Base-by-base conservation (phyloP, 495 filamentous ascomycete genomes). In the Evansstolkia leycettana region DNA sequence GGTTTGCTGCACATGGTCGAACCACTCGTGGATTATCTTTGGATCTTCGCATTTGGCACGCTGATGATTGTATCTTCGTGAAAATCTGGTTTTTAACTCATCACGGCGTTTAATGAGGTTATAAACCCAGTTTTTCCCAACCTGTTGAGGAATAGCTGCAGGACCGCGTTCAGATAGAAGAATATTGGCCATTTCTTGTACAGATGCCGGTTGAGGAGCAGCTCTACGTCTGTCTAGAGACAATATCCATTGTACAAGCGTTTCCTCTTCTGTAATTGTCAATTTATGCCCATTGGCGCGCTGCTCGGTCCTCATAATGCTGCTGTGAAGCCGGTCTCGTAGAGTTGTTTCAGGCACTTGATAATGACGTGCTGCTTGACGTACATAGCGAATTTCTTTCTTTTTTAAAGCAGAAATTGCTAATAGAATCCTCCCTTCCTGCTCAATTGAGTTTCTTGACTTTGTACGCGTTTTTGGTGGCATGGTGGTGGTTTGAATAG, bases 271-370 rank as follows among this genome's bases (percentile, higher is more conserved):
- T 2, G 2, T 14, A 15, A 13, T 34, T 2, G 25, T 33, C 27
- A n/a, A 29, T 24, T 28, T 37, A 37, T 37, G 35, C 7, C 26
- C 18, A 30, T 37, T 37, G 15, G 35, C 35, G 15, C 28, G 18
- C 18, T 37, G 15, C 20, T 37, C 25, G 20, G 35, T 11, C 12
- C 25, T 7, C 2, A 12, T 5, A 13, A 15, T 5, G 10, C 10
- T 23, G 3, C 35, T 25, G 13, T 30, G n/a, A 5, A 37, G 35
- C 12, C 28, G 5, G n/a, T n/a, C 24, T 15, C 17, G 20, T 2
- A 37, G 17, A 17, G 35, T 37, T n/a, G 24, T 13, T 15, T 28
- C 14, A 14, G 35, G 35, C 7, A 37, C 17, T 7, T 15, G 10
- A 37, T 31, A 37, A 29, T 25, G 12, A n/a, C 26, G 14, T 37